Conservation (phyloP, 2,329 filamentous ascomycete species). For the Xylaria polymorpha region DNA sequence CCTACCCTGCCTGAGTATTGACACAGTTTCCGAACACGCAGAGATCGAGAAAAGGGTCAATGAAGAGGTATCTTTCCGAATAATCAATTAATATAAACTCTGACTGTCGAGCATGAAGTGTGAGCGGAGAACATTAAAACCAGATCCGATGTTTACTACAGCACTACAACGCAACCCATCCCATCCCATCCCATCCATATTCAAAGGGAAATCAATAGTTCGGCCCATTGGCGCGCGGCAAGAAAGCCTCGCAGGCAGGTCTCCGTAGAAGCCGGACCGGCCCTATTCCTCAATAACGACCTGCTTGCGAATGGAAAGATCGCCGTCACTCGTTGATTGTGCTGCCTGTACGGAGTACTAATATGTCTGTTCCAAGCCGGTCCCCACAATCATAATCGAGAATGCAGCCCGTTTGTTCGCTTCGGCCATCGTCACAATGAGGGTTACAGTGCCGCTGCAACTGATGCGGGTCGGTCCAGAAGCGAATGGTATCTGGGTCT, state of each 20-base stretch:
- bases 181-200: conserved; percentile 10
- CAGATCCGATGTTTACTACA: conserved; percentile 15
- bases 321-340: conserved; percentile 16
- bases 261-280: conserved; percentile 15
- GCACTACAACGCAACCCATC: conserved; percentile 1
- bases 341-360: neutral
- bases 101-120: neutral
- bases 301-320: conserved; percentile 25
- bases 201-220: conserved; percentile 30
- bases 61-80: conserved; percentile 8
- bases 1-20: no score
- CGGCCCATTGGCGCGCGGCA: conserved; percentile 38
- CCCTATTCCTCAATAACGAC: conserved; percentile 10
- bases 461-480: conserved; percentile 27
- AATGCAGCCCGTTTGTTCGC: conserved; percentile 29
- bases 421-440: conserved; percentile 29
- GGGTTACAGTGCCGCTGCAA: conserved; percentile 39
- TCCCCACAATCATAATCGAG: conserved; percentile 19
- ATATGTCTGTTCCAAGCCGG: conserved; percentile 10
- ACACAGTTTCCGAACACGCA: no score
- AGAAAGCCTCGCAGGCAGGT: conserved; percentile 29
- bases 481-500: conserved; percentile 18
- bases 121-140: neutral
- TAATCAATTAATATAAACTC: conserved; percentile 25
- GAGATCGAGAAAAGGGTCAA: conserved; percentile 2